A percentile compares a stretch with the other conserved stretches of the same genome.
phyloP scores from a whole-genome alignment of 768 basidiomycete species.

The Bullera alba region DNA sequence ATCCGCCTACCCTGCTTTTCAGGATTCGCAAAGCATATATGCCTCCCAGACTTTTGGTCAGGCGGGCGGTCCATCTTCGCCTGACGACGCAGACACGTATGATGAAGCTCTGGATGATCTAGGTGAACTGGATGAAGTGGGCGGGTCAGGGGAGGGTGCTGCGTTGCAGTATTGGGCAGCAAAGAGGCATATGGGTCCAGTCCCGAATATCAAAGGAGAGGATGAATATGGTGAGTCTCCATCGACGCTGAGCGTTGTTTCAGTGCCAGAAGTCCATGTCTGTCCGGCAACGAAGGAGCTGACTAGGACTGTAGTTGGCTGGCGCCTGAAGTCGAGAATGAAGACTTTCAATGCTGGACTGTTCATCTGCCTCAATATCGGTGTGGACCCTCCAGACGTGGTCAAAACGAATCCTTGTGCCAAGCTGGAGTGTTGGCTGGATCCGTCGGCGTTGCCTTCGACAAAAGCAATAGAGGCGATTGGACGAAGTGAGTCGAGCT shows the following conservation, averaged over 20 bases:
- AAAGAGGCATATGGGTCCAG: conserved; percentile 86
- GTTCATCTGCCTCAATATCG: conserved; percentile 90
- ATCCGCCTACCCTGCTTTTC: conserved; percentile 23
- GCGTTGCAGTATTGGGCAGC: conserved; percentile 45
- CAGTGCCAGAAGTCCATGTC: neutral
- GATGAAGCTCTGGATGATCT: neutral
- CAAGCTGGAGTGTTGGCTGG: conserved; percentile 92
- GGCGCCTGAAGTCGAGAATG: conserved; percentile 79
- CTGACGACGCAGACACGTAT: conserved; percentile 1
- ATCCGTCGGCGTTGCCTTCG: conserved; percentile 84
- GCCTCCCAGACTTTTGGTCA: conserved; percentile 5
- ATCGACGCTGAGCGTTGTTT: neutral
- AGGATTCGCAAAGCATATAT: conserved; percentile 6
- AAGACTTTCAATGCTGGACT: conserved; percentile 80
- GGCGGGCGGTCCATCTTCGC: no score
- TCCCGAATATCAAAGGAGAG: conserved; percentile 62
- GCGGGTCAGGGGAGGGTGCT: conserved; percentile 12
- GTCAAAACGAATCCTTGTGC: conserved; percentile 97
- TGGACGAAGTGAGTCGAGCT: conserved; percentile 58
- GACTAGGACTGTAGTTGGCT: conserved; percentile 48
- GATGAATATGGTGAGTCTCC: conserved; percentile 26
- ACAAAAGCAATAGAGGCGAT: conserved; percentile 91
- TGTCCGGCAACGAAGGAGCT: neutral
- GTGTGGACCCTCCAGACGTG: conserved; percentile 93
- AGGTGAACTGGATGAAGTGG: neutral